Conservation (phyloP, 352 stramenopile species). For the Pythium dissimile region DNA sequence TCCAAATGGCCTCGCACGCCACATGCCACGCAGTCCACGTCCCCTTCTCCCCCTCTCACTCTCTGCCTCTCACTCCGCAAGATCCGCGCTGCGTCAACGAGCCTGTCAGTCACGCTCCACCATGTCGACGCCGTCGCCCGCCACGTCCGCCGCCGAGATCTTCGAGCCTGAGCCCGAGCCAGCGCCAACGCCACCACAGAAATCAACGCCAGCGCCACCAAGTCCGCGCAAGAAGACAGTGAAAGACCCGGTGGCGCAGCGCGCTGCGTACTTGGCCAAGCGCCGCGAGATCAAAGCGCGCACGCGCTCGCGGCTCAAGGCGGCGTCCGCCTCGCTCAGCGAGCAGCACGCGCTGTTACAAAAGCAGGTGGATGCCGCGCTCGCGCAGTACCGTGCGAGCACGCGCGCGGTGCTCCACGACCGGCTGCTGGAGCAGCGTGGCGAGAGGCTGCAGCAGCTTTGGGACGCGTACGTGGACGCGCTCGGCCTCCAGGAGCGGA, state of each 20-base stretch:
- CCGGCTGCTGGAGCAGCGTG: not conserved
- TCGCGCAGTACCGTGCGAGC: not conserved
- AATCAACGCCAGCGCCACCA: not conserved
- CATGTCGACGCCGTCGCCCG: not conserved
- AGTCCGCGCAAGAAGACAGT: not conserved
- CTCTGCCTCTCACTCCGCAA: not conserved
- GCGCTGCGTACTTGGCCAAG: constrained; percentile 7
- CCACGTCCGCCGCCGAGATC: not conserved
- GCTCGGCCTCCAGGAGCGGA: not conserved
- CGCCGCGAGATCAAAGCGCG: constrained; percentile 8
- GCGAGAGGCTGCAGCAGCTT: not conserved
- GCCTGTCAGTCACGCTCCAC: too few species aligned
- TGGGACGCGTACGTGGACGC: constrained; percentile 9
- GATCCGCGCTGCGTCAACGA: too few species aligned
- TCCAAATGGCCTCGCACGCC: too few species aligned
- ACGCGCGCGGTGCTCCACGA: not conserved
- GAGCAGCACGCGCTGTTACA: constrained; percentile 6
- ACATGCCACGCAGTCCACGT: too few species aligned
- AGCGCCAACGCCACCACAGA: not conserved
- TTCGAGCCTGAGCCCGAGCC: not conserved
- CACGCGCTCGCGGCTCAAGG: not conserved
- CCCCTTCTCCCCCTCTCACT: not conserved
- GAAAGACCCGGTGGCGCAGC: constrained; percentile 1
- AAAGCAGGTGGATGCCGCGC: not conserved
- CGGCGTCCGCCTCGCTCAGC: not conserved